Percentiles rank a stretch among this genome's conserved stretches.
Evolutionary conservation across 805 yeast genomes (phyloP).

Genomic region (Ogataea naganishii): DNA sequence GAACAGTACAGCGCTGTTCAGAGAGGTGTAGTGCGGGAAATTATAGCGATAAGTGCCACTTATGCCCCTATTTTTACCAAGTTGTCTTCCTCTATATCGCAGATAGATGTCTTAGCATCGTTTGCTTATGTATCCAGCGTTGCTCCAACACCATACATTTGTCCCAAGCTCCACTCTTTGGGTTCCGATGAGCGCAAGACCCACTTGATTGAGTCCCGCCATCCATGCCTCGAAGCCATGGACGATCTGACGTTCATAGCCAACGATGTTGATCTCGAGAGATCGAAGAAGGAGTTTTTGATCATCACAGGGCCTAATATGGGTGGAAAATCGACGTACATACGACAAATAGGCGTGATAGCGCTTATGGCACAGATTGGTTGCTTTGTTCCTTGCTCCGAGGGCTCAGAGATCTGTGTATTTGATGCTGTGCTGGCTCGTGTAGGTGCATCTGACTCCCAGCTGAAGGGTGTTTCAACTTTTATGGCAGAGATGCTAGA

Average conservation of each 20-base stretch:
- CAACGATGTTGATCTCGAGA: constrained; percentile 69
- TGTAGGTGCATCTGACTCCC: constrained; percentile 99
- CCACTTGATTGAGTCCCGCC: constrained; percentile 68
- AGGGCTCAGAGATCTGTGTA: constrained; percentile 67
- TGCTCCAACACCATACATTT: constrained; percentile 75
- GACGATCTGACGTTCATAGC: constrained; percentile 87
- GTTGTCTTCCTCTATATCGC: constrained; percentile 54
- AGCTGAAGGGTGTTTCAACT: constrained; percentile 92
- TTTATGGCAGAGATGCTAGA: constrained; percentile 97
- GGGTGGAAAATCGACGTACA: constrained; percentile 96
- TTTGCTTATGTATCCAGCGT: constrained; percentile 80
- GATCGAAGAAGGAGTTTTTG: constrained; percentile 54
- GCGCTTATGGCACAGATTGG: constrained; percentile 86
- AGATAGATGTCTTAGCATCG: constrained; percentile 73
- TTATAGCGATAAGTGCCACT: constrained; percentile 70
- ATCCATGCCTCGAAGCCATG: constrained; percentile 90
- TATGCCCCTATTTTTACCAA: constrained; percentile 73
- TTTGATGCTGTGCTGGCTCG: constrained; percentile 91
- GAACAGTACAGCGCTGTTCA: constrained; percentile 70
- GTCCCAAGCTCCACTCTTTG: constrained; percentile 56
- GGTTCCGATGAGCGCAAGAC: constrained; percentile 41
- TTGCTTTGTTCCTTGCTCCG: constrained; percentile 72
- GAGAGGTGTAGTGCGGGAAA: constrained; percentile 70
- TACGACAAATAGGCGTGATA: constrained; percentile 82
- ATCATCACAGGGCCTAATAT: constrained; percentile 94